Evolutionary conservation across 805 yeast genomes (phyloP), one percentile per base, ranked within the genome.

Genomic region (Priceomyces medius): DNA sequence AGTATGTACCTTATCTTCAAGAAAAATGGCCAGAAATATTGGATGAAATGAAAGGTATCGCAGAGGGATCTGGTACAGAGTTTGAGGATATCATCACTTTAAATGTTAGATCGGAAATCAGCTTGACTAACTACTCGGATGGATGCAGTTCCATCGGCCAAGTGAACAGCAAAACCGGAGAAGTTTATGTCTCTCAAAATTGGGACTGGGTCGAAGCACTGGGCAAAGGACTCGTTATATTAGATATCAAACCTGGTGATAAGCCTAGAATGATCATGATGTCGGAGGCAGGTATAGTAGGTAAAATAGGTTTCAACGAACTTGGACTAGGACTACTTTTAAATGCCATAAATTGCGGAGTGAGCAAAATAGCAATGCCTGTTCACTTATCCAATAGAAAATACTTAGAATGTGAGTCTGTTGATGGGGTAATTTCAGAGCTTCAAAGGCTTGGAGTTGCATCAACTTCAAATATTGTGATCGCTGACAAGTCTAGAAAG

Each of bases 151-250:
- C 35, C 12, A 13, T 31, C 16, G 20, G 19, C 4, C 35, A 31
- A 18, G 9, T 4, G 18, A 31, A 31, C 18, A 9, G 18, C 18
- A 19, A 31, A 13, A 7, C 20, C 13, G 18, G 18, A 13, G 35
- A 31, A 16, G 35, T 31, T 18, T 31, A 13, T 5, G 16, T 31
- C 16, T 31, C 35, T 7, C 35, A 31, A n/a, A 31, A 31, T 9
- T 31, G 35, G 35, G 35, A 31, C 9, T 31, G 35, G 35, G 20
- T 31, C n/a, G 20, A 31, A n/a, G 35, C n/a, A 9, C 35, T 31
- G 12, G 19, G 35, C 18, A 12, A 18, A 18, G 35, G 35, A 12
- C 18, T 31, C 20, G 18, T 31, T 18, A 4, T 31, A 31, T 18
- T 31, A 7, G 35, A 31, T 18, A 31, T 31, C 4, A 31, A 31